These are phyloP conservation scores for Eragrostis curvula DNA, from an alignment of 176 grass and related monocot genomes.

Conservation along the genomic window DNA sequence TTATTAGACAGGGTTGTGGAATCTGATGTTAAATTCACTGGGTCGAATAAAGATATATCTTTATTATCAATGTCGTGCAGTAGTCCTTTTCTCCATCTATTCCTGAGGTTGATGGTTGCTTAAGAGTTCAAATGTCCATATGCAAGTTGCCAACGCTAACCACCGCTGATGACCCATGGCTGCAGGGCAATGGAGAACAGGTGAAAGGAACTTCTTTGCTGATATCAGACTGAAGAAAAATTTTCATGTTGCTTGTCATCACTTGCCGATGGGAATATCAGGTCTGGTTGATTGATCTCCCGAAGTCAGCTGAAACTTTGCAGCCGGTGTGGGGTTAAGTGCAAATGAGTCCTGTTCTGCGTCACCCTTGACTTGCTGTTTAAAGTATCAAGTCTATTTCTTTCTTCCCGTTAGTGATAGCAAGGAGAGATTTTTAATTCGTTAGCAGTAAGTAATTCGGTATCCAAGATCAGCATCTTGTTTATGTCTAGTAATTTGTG, in stretches of 20 bases:
- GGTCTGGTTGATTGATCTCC: constrained; percentile 34
- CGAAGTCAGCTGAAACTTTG: constrained; percentile 25
- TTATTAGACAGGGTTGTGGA: constrained; percentile 41
- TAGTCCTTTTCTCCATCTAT: constrained; percentile 51
- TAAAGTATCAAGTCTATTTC: constrained; percentile 17
- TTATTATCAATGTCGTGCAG: constrained; percentile 23
- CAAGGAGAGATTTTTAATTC: constrained; percentile 27
- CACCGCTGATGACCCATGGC: constrained; percentile 43
- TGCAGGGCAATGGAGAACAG: constrained; percentile 39
- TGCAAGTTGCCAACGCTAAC: constrained; percentile 50
- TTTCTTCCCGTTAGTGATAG: constrained; percentile 22
- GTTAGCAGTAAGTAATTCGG: not conserved
- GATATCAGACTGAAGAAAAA: constrained; percentile 42
- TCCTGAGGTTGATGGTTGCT: constrained; percentile 58
- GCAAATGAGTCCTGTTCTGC: constrained; percentile 36
- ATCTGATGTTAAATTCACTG: constrained; percentile 56
- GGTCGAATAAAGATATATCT: constrained; percentile 46
- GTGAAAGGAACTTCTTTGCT: constrained; percentile 47
- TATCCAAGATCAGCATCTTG: not conserved
- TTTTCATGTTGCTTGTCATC: constrained; percentile 40
- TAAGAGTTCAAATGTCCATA: constrained; percentile 46
- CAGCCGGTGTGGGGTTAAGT: constrained; percentile 22
- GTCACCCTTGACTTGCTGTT: constrained; percentile 41
- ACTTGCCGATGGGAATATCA: constrained; percentile 40
- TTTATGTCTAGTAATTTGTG: constrained; percentile 38